phyloP scores from a whole-genome alignment of 2,329 filamentous ascomycete genomes.

The Alternaria sp. region DNA sequence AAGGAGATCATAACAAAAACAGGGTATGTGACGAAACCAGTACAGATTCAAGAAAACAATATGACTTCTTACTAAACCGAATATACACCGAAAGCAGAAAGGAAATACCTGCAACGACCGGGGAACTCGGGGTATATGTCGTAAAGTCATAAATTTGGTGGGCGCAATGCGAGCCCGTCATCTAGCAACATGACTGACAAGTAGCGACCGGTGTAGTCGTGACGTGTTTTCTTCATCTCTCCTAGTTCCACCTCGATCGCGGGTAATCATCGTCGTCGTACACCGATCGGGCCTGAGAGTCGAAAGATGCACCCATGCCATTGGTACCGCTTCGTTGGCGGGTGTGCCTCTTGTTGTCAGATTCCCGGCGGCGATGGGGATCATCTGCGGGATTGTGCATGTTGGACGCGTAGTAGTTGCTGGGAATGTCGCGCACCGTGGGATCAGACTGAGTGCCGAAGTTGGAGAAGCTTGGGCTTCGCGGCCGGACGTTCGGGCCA shows the following conservation, averaged over 20 bases:
- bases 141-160: conserved; percentile 5
- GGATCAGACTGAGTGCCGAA: conserved; percentile 46
- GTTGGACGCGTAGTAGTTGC: conserved; percentile 40
- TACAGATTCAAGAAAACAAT: not conserved
- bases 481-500: conserved; percentile 28
- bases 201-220: conserved; percentile 41
- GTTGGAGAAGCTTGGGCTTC: conserved; percentile 45
- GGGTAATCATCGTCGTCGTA: conserved; percentile 45
- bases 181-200: conserved; percentile 14
- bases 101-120: not conserved
- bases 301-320: conserved; percentile 35
- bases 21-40: not conserved
- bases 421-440: conserved; percentile 39
- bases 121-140: conserved; percentile 8
- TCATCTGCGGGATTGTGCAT: conserved; percentile 44
- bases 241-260: conserved; percentile 28
- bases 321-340: conserved; percentile 34
- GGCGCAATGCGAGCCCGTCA: not conserved
- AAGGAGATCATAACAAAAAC: not conserved
- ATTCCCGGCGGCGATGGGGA: conserved; percentile 37
- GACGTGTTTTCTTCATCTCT: conserved; percentile 37
- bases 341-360: conserved; percentile 35
- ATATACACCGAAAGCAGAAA: not conserved
- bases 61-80: not conserved
- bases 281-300: conserved; percentile 34